A percentile compares a stretch with the other conserved stretches of the same genome.
phyloP scores from a whole-genome alignment of 31 red algal genomes.

The Asparagopsis taxiformis region DNA sequence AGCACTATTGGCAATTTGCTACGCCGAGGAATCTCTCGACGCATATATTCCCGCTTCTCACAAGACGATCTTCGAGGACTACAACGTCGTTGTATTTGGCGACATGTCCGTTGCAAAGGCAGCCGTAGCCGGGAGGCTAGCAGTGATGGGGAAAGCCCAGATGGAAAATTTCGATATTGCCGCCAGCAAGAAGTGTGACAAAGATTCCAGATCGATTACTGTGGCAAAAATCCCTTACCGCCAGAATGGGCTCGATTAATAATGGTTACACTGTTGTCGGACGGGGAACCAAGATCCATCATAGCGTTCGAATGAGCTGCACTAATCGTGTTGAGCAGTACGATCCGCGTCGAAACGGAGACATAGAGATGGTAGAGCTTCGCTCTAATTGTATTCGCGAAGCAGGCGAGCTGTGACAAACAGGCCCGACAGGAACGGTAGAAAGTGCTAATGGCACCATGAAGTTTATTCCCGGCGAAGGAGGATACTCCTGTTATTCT shows the following conservation, averaged over 20 bases:
- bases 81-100: constrained; percentile 46
- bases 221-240: constrained; percentile 24
- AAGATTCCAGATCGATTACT: constrained; percentile 10
- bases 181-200: constrained; percentile 29
- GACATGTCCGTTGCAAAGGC: constrained; percentile 48
- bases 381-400: constrained; percentile 27
- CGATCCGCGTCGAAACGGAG: constrained; percentile 37
- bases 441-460: constrained; percentile 38
- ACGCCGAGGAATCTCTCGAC: constrained; percentile 24
- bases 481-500: constrained; percentile 41
- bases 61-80: constrained; percentile 33
- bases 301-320: constrained; percentile 43
- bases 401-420: constrained; percentile 44
- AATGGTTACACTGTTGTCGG: constrained; percentile 61
- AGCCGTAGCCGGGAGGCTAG: constrained; percentile 34
- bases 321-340: constrained; percentile 42
- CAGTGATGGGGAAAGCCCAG: constrained; percentile 43
- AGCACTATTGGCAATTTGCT: too few relatives aligned
- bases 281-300: constrained; percentile 19
- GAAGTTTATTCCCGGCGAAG: constrained; percentile 20
- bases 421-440: constrained; percentile 10
- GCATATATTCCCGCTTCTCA: constrained; percentile 61
- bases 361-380: constrained; percentile 38
- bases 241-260: constrained; percentile 42
- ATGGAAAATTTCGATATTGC: constrained; percentile 57